phyloP scores from a whole-genome alignment of 345 rosid species.

The Populus simonii region DNA sequence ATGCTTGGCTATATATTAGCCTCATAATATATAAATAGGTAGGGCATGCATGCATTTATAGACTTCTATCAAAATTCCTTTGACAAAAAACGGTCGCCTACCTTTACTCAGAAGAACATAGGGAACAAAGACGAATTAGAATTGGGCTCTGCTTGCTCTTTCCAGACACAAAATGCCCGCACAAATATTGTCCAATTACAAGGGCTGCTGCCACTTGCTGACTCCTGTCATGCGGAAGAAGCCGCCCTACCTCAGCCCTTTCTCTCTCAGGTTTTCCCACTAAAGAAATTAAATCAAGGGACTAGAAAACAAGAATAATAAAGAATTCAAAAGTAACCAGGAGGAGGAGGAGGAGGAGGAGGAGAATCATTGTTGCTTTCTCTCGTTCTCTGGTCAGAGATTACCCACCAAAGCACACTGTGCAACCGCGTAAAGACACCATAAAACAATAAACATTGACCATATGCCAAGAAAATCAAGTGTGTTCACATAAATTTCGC shows the following conservation, averaged over 20 bases:
- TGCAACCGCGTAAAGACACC: conserved; percentile 4
- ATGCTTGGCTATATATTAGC: too few species aligned
- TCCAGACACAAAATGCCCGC: too few species aligned
- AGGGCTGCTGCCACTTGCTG: too few species aligned
- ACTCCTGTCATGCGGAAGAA: too few species aligned
- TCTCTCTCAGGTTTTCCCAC: not conserved
- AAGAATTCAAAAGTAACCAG: not conserved
- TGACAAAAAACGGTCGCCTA: too few species aligned
- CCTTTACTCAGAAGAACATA: too few species aligned
- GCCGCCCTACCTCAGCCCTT: too few species aligned
- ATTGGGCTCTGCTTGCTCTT: too few species aligned
- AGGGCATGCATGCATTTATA: not conserved
- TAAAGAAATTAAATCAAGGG: not conserved
- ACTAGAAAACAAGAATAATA: not conserved
- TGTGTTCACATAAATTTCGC: not conserved
- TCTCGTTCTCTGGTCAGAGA: conserved; percentile 14
- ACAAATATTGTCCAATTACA: too few species aligned
- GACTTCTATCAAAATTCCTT: not conserved
- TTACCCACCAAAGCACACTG: conserved; percentile 7
- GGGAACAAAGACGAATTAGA: too few species aligned
- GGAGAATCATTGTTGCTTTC: conserved; percentile 3
- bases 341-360: not conserved
- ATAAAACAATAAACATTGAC: conserved; percentile 4
- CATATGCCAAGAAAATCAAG: not conserved
- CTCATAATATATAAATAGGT: not conserved